Percentiles rank a stretch among this genome's conserved stretches.
Evolutionary conservation across 176 grass and related monocot genomes (phyloP).

Genomic region (Juncus effusus): DNA sequence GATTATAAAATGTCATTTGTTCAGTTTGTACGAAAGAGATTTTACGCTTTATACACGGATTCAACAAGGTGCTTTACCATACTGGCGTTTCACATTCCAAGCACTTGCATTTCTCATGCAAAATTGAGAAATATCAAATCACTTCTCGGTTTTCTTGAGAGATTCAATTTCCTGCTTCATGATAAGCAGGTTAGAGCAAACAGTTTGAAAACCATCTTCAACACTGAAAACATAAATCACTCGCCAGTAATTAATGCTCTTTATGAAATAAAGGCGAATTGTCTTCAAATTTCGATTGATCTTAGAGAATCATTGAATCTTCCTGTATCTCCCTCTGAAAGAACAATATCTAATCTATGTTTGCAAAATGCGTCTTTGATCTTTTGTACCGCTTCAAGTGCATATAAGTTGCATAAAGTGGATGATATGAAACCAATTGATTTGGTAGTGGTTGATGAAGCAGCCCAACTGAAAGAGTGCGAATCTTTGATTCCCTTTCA

Average conservation of each 20-base stretch:
- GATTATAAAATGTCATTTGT: constrained; percentile 5
- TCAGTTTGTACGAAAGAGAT: not conserved
- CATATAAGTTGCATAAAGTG: constrained; percentile 10
- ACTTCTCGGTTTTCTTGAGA: constrained; percentile 22
- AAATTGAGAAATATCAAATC: not conserved
- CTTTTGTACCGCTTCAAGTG: constrained; percentile 30
- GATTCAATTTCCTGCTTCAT: not conserved
- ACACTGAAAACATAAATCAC: not conserved
- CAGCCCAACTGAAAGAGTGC: constrained; percentile 32
- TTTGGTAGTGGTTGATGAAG: constrained; percentile 33
- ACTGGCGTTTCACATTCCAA: constrained; percentile 16
- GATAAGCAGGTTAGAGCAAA: not conserved
- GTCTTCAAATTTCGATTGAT: not conserved
- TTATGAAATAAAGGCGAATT: not conserved
- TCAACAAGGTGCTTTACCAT: constrained; percentile 3
- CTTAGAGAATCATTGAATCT: constrained; percentile 6
- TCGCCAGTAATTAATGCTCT: not conserved
- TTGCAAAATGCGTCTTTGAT: constrained; percentile 14
- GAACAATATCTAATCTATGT: not conserved
- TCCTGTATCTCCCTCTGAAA: not conserved
- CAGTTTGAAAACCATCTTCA: not conserved
- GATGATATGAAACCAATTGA: not conserved
- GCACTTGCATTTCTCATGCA: constrained; percentile 6
- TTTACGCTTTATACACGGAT: not conserved
- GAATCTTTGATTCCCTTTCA: constrained; percentile 34